Base-by-base conservation (phyloP, 371 early-diverging fungal genomes). In the Rhizopus delemar region DNA sequence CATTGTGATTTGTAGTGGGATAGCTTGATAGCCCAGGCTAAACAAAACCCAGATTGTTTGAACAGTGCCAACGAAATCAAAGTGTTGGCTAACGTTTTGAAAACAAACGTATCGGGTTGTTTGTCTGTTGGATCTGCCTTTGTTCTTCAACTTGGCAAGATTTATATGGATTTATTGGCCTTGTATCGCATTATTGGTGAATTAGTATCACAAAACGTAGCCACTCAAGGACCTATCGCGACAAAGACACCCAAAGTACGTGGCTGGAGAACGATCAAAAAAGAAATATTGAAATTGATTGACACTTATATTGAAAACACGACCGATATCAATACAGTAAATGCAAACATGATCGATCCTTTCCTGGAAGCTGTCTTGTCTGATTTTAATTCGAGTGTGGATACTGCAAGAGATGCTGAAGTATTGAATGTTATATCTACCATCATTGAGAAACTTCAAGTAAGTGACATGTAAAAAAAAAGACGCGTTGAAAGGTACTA, bases 71-170 rank as follows among this genome's bases (percentile, higher is more conserved):
- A 89, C 41, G 84, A 85, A 39, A 84, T 96, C 68, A 97, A 97
- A 75, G 75, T 91, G 7, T 77, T 99, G 16, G 87, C 84, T 38
- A 94, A 97, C 71, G 89, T 96, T n/a, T 75, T 99, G 63, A 95
- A 95, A 72, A 94, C 94, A 16, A 97, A 98, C 74, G 93, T 94
- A 0, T 78, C 95, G 0, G 96, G 93, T 1, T 96, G 97, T 67
- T 77, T 80, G 2, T 90, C 96, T 8, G 84, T 96, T 56, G 98
- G 98, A 31, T 77, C 89, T 51, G 90, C 89, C 4, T 98, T 92
- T 71, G 75, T 89, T 33, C 65, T 82, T 38, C 99, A 98, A 71
- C 79, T 98, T 11, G 89, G 88, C 39, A 84, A 86, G 33, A 93
- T 94, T 54, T 99, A 91, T 68, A 74, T 88, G 59, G 96, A 95